Conservation (phyloP, 2,329 filamentous ascomycete species). For the Sporothrix sp. region DNA sequence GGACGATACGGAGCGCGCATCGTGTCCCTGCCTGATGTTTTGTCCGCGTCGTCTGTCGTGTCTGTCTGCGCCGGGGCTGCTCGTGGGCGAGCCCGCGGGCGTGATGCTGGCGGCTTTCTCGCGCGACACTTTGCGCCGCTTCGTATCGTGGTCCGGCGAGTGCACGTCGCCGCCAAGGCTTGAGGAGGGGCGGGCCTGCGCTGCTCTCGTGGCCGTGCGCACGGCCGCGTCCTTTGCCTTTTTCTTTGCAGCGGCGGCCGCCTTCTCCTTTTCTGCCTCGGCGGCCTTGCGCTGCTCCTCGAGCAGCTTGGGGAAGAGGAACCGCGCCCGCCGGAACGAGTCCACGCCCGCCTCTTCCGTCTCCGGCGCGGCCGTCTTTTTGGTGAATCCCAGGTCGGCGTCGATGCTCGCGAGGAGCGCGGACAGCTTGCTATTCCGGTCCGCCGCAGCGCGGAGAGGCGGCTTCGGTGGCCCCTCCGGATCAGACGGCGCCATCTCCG, state of each 20-base stretch:
- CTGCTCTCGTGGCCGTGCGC: slow-evolving; percentile 12
- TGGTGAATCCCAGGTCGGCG: slow-evolving; percentile 7
- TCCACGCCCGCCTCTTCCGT: slow-evolving; percentile 29
- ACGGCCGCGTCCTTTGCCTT: not conserved
- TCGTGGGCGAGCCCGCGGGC: not conserved
- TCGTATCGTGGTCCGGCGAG: not conserved
- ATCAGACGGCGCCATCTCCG: not conserved
- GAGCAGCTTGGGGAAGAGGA: slow-evolving; percentile 33
- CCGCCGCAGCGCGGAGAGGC: not conserved
- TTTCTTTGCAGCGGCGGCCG: not conserved
- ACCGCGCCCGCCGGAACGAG: slow-evolving; percentile 41
- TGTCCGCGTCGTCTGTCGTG: not conserved
- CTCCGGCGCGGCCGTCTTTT: slow-evolving; percentile 2
- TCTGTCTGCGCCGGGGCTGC: not conserved
- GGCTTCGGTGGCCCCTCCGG: not conserved
- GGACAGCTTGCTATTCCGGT: not conserved
- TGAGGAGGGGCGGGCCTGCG: too few species aligned
- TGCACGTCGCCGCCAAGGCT: too few species aligned
- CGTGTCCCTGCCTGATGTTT: not conserved
- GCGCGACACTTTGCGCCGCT: slow-evolving; percentile 16
- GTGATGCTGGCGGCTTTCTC: slow-evolving; percentile 1
- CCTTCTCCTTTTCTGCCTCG: not conserved
- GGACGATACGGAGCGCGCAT: not conserved
- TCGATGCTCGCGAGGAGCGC: not conserved
- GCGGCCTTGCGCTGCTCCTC: slow-evolving; percentile 19